Base-by-base conservation (phyloP, 2,329 filamentous ascomycete genomes). In the Colletotrichum salicis region DNA sequence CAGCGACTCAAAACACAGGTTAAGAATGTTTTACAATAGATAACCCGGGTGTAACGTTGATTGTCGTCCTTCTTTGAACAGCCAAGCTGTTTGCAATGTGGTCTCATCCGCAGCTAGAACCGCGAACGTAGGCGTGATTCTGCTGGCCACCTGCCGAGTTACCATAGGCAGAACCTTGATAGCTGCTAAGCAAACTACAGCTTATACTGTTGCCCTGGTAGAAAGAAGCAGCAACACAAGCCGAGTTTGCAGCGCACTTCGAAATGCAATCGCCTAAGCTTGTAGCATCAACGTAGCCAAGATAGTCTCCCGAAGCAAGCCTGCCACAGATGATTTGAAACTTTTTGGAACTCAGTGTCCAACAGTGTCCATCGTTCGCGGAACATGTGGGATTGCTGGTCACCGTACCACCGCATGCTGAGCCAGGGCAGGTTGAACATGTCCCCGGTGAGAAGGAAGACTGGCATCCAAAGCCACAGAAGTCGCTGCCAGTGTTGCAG, bases 401-500 rank as follows among this genome's bases (percentile, higher is more conserved):
- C 8, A 65, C 48, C 4, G 67, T 70, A 27, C 67, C 67, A 13
- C 45, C 56, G 57, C 67, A 70, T 15, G 62, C 31, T 3, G 56
- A 24, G 29, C 48, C 67, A 31, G 67, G 62, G 48, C 67, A 70
- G 29, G 67, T 22, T 2, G 55, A 22, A 41, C 67, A 70, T 7
- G 67, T 61, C 22, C 10, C 33, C 2, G 51, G 56, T 11, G 67
- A 70, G 55, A 72, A 67, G 5, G 67, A 51, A 12, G 64, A 27
- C 60, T 65, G 70, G 54, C 65, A 72, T 1, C 74, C 74, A 12
- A 64, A 59, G 10, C 64, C 64, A 62, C 75, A 76, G 68, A 75
- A 74, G 33, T 75, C 71, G 31, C 61, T 12, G 6, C 68, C 64
- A 12, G 56, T 67, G 24, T 70, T 73, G 35, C 75, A 76, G 33